These are phyloP conservation scores for Amesomyces nigricolor DNA, from an alignment of 2,329 filamentous ascomycete species.

Conservation along the genomic window DNA sequence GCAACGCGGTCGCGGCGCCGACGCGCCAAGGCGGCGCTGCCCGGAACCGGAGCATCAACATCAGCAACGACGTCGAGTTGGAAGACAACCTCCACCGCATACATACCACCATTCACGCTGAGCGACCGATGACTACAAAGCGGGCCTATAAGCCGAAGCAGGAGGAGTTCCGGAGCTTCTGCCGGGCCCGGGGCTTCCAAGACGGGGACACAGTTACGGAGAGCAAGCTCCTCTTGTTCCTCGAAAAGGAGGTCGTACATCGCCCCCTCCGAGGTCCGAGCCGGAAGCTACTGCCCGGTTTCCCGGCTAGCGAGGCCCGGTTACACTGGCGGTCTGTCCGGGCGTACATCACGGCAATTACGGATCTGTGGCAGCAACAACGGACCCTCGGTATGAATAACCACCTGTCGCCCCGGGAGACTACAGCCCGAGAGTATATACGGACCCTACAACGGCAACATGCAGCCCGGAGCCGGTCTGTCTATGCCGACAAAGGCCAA, in stretches of 20 bases:
- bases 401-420: constrained; percentile 1
- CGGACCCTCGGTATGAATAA: background rate
- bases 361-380: background rate
- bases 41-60: background rate
- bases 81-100: constrained; percentile 2
- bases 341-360: constrained; percentile 1
- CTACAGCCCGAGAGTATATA: background rate
- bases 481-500: background rate
- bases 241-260: background rate
- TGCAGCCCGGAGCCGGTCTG: background rate
- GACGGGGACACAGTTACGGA: background rate
- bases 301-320: background rate
- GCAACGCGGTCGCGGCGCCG: background rate
- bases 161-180: constrained; percentile 1
- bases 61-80: background rate
- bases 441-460: background rate
- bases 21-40: constrained; percentile 1
- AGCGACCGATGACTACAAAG: constrained; percentile 1
- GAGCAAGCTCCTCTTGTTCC: background rate
- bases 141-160: background rate
- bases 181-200: background rate
- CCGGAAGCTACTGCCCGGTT: background rate
- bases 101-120: constrained; percentile 1
- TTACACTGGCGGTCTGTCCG: background rate
- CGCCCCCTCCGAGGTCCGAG: background rate